phyloP scores from a whole-genome alignment of 108 stramenopile genomes.

The Discostella pseudostelligera region DNA sequence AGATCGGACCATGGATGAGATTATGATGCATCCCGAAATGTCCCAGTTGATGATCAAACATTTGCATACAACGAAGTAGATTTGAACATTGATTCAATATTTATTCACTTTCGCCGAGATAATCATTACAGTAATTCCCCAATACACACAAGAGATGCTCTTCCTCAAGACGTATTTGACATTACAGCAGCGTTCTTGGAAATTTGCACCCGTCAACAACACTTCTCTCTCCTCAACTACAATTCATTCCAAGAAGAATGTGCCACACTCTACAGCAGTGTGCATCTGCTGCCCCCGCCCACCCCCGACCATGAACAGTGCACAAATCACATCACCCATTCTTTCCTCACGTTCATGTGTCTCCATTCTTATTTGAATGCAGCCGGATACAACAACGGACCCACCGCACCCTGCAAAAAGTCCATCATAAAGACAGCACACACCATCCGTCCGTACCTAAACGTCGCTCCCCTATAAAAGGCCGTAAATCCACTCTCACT shows the following conservation, averaged over 20 bases:
- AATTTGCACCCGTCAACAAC: too few species aligned
- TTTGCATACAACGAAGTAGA: conserved; percentile 17
- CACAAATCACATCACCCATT: background rate
- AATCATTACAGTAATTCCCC: background rate
- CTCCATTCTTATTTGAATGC: conserved; percentile 31
- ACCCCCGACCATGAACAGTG: too few species aligned
- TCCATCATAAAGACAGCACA: conserved; percentile 95
- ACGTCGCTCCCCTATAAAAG: conserved; percentile 91
- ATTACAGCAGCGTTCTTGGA: background rate
- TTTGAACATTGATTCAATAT: background rate
- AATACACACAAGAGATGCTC: background rate
- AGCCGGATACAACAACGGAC: conserved; percentile 1
- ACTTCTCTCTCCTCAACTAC: too few species aligned
- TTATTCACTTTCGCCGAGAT: too few species aligned
- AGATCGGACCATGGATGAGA: conserved; percentile 43
- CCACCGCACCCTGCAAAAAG: conserved; percentile 50
- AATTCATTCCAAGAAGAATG: too few species aligned
- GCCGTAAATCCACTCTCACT: conserved; percentile 72
- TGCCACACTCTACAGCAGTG: too few species aligned
- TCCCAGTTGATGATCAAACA: conserved; percentile 47
- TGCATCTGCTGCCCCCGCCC: too few species aligned
- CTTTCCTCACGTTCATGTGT: background rate
- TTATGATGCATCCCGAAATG: conserved; percentile 58
- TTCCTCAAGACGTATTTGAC: background rate
- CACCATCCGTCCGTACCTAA: conserved; percentile 89